Evolutionary conservation across 2,329 filamentous ascomycete species (phyloP).

Genomic region (Exophiala lecanii-corni): DNA sequence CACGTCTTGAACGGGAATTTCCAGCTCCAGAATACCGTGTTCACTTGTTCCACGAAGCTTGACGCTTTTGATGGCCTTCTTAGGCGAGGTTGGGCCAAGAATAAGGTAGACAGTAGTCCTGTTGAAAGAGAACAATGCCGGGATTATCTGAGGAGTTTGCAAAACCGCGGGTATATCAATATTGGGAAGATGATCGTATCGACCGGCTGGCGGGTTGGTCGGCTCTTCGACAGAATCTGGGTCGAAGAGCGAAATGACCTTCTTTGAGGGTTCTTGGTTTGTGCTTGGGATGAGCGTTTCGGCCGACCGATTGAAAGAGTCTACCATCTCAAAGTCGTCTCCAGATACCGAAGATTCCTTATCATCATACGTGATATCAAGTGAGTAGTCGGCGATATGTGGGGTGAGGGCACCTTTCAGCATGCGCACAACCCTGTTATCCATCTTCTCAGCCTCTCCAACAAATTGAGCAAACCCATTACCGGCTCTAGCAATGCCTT

Average conservation of each 20-base stretch:
- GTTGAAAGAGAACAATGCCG: slow-evolving; percentile 62
- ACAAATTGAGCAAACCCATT: slow-evolving; percentile 62
- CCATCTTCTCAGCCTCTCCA: slow-evolving; percentile 59
- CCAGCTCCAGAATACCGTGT: slow-evolving; percentile 57
- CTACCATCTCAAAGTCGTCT: slow-evolving; percentile 60
- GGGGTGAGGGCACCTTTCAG: slow-evolving; percentile 65
- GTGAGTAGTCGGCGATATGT: slow-evolving; percentile 59
- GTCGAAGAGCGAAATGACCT: slow-evolving; percentile 58
- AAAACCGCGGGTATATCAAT: slow-evolving; percentile 54
- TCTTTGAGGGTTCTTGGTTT: slow-evolving; percentile 2
- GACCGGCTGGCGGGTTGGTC: slow-evolving; percentile 27
- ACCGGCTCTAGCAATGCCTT: slow-evolving; percentile 55
- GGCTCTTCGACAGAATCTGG: slow-evolving; percentile 42
- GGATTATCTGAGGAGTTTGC: slow-evolving; percentile 61
- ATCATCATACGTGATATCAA: slow-evolving; percentile 57
- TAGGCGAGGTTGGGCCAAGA: slow-evolving; percentile 49
- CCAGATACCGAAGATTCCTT: slow-evolving; percentile 31
- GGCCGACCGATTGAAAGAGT: slow-evolving; percentile 40
- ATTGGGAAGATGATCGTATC: slow-evolving; percentile 49
- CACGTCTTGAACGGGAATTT: slow-evolving; percentile 57
- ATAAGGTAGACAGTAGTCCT: slow-evolving; percentile 63
- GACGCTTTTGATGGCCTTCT: slow-evolving; percentile 51
- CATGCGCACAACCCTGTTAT: slow-evolving; percentile 68
- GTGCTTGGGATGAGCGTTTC: slow-evolving; percentile 13
- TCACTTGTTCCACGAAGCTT: slow-evolving; percentile 54